A percentile compares a stretch with the other conserved stretches of the same genome.
phyloP scores from a whole-genome alignment of 2,329 filamentous ascomycete genomes.

The Lachnellula hyalina region DNA sequence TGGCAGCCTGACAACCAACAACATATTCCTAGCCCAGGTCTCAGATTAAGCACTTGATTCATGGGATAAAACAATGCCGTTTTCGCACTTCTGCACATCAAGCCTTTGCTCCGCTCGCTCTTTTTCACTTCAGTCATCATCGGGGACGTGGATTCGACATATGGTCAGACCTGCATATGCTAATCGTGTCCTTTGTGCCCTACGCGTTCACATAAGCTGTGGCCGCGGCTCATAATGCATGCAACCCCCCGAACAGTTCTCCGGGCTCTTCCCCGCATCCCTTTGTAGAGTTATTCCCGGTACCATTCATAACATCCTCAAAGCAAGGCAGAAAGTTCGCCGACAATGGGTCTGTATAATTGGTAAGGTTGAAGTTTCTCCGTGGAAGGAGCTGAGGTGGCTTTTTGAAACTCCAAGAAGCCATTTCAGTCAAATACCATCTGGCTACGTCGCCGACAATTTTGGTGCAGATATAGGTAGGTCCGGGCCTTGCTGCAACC shows the following conservation, averaged over 20 bases:
- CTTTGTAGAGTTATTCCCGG: not conserved
- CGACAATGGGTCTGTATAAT: not conserved
- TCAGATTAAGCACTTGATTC: not conserved
- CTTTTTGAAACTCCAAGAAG: too few species aligned
- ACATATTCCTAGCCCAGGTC: too few species aligned
- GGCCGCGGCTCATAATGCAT: not conserved
- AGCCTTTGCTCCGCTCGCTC: not conserved
- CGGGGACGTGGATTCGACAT: not conserved
- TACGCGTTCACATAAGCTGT: not conserved
- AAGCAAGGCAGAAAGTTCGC: not conserved
- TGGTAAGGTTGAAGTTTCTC: not conserved
- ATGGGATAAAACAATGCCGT: slow-evolving; percentile 1
- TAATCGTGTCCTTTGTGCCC: too few species aligned
- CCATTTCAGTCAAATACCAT: too few species aligned
- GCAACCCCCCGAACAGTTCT: not conserved
- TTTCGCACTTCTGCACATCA: too few species aligned
- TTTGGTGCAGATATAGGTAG: not conserved
- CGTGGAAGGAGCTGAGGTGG: not conserved
- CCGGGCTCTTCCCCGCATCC: not conserved
- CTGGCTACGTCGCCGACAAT: too few species aligned
- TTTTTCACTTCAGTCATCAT: not conserved
- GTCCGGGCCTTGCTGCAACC: not conserved
- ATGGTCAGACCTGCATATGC: not conserved
- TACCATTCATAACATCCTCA: not conserved
- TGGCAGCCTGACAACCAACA: too few species aligned